Evolutionary conservation across 2,329 filamentous ascomycete genomes (phyloP).

Genomic region (Arthrobotrys megalospora): DNA sequence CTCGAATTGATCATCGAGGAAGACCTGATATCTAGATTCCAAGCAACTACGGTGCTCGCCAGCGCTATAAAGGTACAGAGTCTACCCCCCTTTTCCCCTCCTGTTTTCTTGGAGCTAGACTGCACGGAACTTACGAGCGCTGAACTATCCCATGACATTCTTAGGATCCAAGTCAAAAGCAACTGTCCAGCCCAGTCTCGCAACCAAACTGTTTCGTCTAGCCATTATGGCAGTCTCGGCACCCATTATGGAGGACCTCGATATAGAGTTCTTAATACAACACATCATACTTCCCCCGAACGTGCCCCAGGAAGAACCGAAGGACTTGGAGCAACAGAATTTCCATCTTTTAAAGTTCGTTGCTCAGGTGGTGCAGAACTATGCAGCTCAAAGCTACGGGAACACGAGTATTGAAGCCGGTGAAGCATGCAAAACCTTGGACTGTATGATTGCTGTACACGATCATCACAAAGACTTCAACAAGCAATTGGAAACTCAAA

Average conservation of each 20-base stretch:
- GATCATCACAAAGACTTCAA: not conserved
- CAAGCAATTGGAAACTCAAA: not conserved
- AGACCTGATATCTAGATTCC: too few relatives aligned
- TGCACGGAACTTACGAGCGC: too few relatives aligned
- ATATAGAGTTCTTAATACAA: constrained; percentile 28
- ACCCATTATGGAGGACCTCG: not conserved
- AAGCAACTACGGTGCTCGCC: too few relatives aligned
- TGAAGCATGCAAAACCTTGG: not conserved
- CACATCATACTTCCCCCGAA: constrained; percentile 48
- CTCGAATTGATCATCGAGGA: too few relatives aligned
- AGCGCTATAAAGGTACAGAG: too few relatives aligned
- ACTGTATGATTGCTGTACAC: constrained; percentile 12
- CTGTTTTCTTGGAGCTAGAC: too few relatives aligned
- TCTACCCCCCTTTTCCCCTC: too few relatives aligned
- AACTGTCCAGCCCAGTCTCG: too few relatives aligned
- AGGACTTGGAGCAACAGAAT: not conserved
- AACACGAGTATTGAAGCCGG: not conserved
- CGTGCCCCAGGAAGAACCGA: constrained; percentile 27
- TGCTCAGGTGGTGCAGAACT: not conserved
- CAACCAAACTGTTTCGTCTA: too few relatives aligned
- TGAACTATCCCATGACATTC: too few relatives aligned
- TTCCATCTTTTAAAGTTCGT: constrained; percentile 21
- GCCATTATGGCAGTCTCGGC: too few relatives aligned
- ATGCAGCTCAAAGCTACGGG: not conserved
- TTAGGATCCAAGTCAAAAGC: too few relatives aligned